These are phyloP conservation scores for Acer negundo DNA, from an alignment of 345 rosid genomes.

Conservation along the genomic window DNA sequence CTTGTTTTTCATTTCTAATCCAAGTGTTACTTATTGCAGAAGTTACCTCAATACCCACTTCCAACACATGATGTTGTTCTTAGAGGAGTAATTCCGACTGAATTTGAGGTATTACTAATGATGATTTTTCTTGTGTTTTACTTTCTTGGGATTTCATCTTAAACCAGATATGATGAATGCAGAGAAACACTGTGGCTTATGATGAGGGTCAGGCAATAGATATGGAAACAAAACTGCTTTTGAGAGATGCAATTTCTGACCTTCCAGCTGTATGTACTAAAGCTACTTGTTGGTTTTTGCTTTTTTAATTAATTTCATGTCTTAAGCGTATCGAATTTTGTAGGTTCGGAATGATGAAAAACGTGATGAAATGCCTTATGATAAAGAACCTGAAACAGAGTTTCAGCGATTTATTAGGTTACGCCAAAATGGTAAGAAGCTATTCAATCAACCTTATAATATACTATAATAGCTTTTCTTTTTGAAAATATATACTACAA, in stretches of 20 bases:
- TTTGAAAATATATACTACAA: too few relatives aligned
- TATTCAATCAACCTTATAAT: background rate
- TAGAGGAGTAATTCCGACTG: constrained; percentile 55
- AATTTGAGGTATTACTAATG: constrained; percentile 56
- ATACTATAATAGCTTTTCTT: background rate
- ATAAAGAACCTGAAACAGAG: constrained; percentile 38
- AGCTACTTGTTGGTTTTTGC: background rate
- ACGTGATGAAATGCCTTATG: constrained; percentile 52
- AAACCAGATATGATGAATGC: constrained; percentile 15
- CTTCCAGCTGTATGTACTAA: constrained; percentile 51
- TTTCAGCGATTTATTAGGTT: constrained; percentile 51
- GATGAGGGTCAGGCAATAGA: constrained; percentile 37
- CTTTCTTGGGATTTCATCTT: background rate
- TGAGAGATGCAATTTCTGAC: constrained; percentile 61
- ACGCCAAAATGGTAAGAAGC: constrained; percentile 35
- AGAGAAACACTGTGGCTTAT: constrained; percentile 48
- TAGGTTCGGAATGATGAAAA: constrained; percentile 48
- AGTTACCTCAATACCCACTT: constrained; percentile 67
- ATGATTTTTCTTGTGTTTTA: background rate
- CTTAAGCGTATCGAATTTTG: background rate
- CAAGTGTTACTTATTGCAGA: constrained; percentile 35
- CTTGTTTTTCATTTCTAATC: constrained; percentile 7
- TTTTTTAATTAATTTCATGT: background rate
- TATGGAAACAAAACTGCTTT: constrained; percentile 39
- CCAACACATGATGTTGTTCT: constrained; percentile 76